A percentile compares a stretch with the other conserved stretches of the same genome.
Evolutionary conservation across 805 yeast species (phyloP).

Genomic region (Candida silvicultrix): DNA sequence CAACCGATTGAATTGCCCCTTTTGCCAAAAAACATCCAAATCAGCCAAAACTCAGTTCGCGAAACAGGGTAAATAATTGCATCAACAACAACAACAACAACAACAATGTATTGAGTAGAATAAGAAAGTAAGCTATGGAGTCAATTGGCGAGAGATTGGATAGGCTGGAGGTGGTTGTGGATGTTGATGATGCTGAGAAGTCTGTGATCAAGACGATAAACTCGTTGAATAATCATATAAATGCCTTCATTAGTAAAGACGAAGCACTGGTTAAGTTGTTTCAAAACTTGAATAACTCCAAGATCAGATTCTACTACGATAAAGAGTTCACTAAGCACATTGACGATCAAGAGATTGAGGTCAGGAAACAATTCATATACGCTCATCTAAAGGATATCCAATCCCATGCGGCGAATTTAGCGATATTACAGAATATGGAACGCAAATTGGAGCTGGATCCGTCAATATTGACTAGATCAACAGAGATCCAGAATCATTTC

Average conservation of each 20-base stretch:
- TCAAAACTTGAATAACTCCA: not conserved
- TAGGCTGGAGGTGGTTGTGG: not conserved
- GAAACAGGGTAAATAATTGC: too few relatives aligned
- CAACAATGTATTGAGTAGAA: too few relatives aligned
- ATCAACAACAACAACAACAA: too few relatives aligned
- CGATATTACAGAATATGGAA: not conserved
- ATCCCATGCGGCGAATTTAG: not conserved
- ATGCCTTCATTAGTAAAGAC: not conserved
- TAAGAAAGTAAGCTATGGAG: too few relatives aligned
- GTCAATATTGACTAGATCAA: not conserved
- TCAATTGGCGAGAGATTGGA: not conserved
- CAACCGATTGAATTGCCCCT: too few relatives aligned
- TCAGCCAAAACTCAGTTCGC: too few relatives aligned
- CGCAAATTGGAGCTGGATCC: not conserved
- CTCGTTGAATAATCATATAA: conserved; percentile 1
- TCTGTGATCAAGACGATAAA: not conserved
- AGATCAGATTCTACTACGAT: not conserved
- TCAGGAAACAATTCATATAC: not conserved
- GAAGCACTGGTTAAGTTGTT: not conserved
- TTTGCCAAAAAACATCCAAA: too few relatives aligned
- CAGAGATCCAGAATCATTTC: not conserved
- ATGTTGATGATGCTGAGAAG: not conserved
- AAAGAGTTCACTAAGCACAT: not conserved
- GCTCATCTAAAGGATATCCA: not conserved
- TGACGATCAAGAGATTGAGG: not conserved